These are phyloP conservation scores for Apiotrichum siamense DNA, from an alignment of 1,284 basidiomycete species.

Conservation along the genomic window DNA sequence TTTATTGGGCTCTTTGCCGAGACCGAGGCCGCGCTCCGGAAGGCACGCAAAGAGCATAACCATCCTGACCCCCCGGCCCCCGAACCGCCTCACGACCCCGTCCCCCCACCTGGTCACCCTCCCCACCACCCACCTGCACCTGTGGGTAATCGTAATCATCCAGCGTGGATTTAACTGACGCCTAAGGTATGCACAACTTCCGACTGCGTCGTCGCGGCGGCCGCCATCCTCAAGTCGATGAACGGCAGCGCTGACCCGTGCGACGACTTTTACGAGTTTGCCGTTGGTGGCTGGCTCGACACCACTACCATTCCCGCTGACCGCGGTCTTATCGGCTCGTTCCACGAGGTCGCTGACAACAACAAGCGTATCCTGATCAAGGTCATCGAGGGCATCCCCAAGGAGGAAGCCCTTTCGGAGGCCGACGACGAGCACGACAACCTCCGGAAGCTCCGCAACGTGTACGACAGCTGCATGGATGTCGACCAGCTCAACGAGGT, in stretches of 20 bases:
- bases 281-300: constrained; percentile 73
- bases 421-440: constrained; percentile 57
- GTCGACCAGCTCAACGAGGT: constrained; percentile 52
- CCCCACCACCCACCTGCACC: no score
- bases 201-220: constrained; percentile 76
- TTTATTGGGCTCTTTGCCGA: constrained; percentile 91
- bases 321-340: constrained; percentile 58
- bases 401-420: background rate
- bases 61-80: constrained; percentile 2
- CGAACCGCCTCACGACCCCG: background rate
- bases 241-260: constrained; percentile 85
- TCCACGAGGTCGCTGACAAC: constrained; percentile 46
- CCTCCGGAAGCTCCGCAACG: constrained; percentile 68
- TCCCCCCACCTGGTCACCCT: no score
- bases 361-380: constrained; percentile 49
- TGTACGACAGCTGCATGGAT: constrained; percentile 80
- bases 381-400: constrained; percentile 44
- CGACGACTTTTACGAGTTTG: constrained; percentile 89
- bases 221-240: constrained; percentile 71
- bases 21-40: constrained; percentile 67
- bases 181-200: constrained; percentile 64
- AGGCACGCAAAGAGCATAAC: constrained; percentile 43
- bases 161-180: constrained; percentile 2
- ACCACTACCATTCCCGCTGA: constrained; percentile 76
- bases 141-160: constrained; percentile 14